Conservation (phyloP, 352 stramenopile genomes). For the Phytophthora hybrid region DNA sequence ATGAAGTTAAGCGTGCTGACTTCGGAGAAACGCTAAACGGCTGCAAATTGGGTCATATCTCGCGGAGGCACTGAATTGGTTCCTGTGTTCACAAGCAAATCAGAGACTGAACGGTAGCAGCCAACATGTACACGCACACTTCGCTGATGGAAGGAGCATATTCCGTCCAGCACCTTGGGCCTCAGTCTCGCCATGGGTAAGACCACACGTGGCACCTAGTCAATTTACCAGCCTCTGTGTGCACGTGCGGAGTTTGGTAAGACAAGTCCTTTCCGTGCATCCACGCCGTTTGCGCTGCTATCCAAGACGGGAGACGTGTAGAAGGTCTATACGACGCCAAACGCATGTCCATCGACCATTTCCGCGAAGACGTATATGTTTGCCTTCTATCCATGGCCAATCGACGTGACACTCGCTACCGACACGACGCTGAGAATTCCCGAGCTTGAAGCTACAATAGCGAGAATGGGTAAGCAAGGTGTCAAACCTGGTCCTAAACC, state of each 20-base stretch:
- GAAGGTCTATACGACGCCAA: slow-evolving; percentile 12
- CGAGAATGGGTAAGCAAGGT: not conserved
- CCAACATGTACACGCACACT: not conserved
- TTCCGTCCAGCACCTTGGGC: not conserved
- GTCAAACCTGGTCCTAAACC: not conserved
- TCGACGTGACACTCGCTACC: not conserved
- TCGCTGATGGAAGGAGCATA: not conserved
- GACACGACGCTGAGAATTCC: not conserved
- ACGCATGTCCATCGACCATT: slow-evolving; percentile 11
- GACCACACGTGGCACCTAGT: slow-evolving; percentile 16
- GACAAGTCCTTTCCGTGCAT: slow-evolving; percentile 21
- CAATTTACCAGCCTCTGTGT: slow-evolving; percentile 2
- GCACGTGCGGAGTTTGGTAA: slow-evolving; percentile 20
- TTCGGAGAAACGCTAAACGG: not conserved
- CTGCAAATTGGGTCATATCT: not conserved
- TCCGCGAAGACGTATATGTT: slow-evolving; percentile 11
- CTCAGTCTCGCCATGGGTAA: not conserved
- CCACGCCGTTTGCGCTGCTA: slow-evolving; percentile 11
- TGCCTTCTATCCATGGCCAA: slow-evolving; percentile 16
- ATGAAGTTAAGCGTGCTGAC: not conserved
- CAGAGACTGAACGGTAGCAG: not conserved
- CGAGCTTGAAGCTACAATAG: not conserved
- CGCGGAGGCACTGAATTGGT: not conserved
- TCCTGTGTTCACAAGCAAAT: not conserved
- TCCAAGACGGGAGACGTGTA: not conserved